Percentiles rank a stretch among this genome's conserved stretches.
phyloP scores from a whole-genome alignment of 2,329 filamentous ascomycete genomes.

The Ophiobolus disseminans region DNA sequence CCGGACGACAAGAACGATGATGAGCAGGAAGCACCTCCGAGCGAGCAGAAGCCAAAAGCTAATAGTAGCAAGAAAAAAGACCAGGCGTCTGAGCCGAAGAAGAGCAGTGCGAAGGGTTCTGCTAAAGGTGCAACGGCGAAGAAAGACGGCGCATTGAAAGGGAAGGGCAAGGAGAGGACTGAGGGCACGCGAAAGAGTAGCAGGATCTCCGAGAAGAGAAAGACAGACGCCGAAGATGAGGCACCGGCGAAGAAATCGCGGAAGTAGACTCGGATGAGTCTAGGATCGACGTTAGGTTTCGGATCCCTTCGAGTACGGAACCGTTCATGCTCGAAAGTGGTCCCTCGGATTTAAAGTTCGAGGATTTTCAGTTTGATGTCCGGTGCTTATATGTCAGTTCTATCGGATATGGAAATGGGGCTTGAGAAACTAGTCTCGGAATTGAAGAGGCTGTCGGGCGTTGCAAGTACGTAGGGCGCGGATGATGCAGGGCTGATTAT shows the following conservation, averaged over 20 bases:
- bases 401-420: too few relatives aligned
- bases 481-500: too few relatives aligned
- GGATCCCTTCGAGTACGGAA: too few relatives aligned
- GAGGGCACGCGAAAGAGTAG: conserved; percentile 30
- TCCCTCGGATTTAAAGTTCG: too few relatives aligned
- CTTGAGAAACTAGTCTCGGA: too few relatives aligned
- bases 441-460: too few relatives aligned
- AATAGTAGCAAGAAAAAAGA: conserved; percentile 28
- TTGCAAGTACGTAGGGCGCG: too few relatives aligned
- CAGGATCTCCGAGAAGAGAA: conserved; percentile 26
- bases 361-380: too few relatives aligned
- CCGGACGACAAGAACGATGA: conserved; percentile 15
- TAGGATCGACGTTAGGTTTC: background rate
- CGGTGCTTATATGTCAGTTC: too few relatives aligned
- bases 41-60: conserved; percentile 31
- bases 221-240: conserved; percentile 24
- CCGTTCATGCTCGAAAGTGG: too few relatives aligned
- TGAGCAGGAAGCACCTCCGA: conserved; percentile 21
- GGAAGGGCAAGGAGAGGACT: conserved; percentile 23
- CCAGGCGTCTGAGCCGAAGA: conserved; percentile 17
- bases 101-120: conserved; percentile 21
- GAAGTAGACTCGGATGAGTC: background rate
- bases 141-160: conserved; percentile 19
- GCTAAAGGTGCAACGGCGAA: conserved; percentile 24
- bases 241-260: conserved; percentile 23